Conservation (phyloP, 768 basidiomycete species). For the Rhodocollybia butyracea region DNA sequence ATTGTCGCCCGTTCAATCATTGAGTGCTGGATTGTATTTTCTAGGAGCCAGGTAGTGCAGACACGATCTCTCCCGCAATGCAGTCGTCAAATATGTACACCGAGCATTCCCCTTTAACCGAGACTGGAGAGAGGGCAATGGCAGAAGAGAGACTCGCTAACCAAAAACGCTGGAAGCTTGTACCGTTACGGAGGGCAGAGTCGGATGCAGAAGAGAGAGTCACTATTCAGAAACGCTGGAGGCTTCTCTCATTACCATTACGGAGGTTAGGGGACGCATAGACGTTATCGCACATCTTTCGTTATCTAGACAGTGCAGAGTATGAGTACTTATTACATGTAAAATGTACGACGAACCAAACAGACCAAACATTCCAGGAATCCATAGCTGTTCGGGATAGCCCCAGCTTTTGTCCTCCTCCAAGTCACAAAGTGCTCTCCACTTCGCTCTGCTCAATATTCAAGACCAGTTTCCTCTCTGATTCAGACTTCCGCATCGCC, state of each 20-base stretch:
- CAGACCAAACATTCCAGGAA: too few relatives aligned
- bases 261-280: too few relatives aligned
- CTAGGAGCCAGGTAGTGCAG: not conserved
- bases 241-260: constrained; percentile 23
- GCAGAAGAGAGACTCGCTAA: not conserved
- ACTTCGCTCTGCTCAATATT: constrained; percentile 84
- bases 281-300: too few relatives aligned
- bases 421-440: constrained; percentile 63
- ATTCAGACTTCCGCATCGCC: constrained; percentile 50
- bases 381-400: not conserved
- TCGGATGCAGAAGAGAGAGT: not conserved
- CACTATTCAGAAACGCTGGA: not conserved
- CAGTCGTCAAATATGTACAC: not conserved
- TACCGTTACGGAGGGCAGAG: constrained; percentile 1
- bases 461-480: constrained; percentile 72
- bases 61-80: not conserved
- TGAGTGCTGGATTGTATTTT: not conserved
- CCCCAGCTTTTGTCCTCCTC: not conserved
- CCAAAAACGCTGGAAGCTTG: not conserved
- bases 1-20: too few relatives aligned
- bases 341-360: too few relatives aligned
- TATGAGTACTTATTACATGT: too few relatives aligned
- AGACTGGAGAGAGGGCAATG: not conserved
- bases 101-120: not conserved
- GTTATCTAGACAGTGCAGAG: too few relatives aligned